A percentile compares a stretch with the other conserved stretches of the same genome.
Conservation (phyloP, 495 filamentous ascomycete genomes). For the Neurospora sp. region DNA sequence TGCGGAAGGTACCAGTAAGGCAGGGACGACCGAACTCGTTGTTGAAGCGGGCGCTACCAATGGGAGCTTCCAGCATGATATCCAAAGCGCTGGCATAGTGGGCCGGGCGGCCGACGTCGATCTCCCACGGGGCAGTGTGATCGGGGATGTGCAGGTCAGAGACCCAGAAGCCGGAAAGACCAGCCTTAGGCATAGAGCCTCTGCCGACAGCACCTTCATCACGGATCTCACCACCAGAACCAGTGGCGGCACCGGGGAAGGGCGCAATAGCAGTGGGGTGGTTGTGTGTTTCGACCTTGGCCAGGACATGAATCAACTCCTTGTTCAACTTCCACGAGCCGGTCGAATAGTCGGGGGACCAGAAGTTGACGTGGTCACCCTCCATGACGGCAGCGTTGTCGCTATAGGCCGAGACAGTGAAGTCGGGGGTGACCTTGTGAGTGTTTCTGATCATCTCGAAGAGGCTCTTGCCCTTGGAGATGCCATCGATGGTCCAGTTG, state of each 20-base stretch:
- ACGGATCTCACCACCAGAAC: constrained; percentile 87
- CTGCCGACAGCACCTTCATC: constrained; percentile 92
- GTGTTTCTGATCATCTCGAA: constrained; percentile 96
- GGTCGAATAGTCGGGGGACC: constrained; percentile 76
- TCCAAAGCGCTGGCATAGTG: constrained; percentile 90
- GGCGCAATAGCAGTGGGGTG: constrained; percentile 92
- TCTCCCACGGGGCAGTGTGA: constrained; percentile 74
- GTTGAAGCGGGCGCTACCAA: constrained; percentile 90
- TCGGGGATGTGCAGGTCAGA: constrained; percentile 86
- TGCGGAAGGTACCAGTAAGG: constrained; percentile 82
- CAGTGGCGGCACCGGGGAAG: constrained; percentile 79
- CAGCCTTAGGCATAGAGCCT: constrained; percentile 88
- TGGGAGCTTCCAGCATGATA: constrained; percentile 94
- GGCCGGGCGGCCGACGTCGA: constrained; percentile 76
- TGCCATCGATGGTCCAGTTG: constrained; percentile 91
- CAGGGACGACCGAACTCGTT: constrained; percentile 97
- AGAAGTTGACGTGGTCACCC: constrained; percentile 63
- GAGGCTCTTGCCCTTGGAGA: constrained; percentile 63
- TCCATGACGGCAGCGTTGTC: constrained; percentile 93
- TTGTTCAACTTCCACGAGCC: constrained; percentile 82
- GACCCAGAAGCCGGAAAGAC: constrained; percentile 85
- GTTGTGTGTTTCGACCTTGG: constrained; percentile 96
- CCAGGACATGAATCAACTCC: constrained; percentile 79
- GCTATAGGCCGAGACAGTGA: constrained; percentile 88
- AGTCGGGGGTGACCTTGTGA: constrained; percentile 63